phyloP scores from a whole-genome alignment of 768 basidiomycete species.

The Termitomyces sp. region DNA sequence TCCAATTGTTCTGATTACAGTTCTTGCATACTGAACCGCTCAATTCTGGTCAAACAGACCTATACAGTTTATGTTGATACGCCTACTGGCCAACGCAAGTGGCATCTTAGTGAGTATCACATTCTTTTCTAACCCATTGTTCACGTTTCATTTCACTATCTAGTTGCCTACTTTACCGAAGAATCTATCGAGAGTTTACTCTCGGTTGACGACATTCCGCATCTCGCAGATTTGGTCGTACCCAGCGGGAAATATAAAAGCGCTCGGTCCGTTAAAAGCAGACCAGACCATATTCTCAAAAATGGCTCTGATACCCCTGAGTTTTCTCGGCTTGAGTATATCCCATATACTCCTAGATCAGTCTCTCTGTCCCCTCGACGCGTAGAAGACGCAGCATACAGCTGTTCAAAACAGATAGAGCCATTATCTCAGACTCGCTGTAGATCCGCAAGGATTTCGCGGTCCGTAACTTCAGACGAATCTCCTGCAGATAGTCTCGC shows the following conservation, averaged over 20 bases:
- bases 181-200: slow-evolving; percentile 55
- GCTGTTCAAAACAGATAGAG: slow-evolving; percentile 4
- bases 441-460: slow-evolving; percentile 15
- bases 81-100: slow-evolving; percentile 62
- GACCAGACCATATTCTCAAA: slow-evolving; percentile 46
- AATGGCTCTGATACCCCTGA: slow-evolving; percentile 30
- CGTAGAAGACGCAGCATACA: slow-evolving; percentile 11
- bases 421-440: slow-evolving; percentile 1
- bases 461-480: slow-evolving; percentile 25
- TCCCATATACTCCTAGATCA: slow-evolving; percentile 33
- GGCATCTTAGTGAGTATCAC: slow-evolving; percentile 64
- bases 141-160: slow-evolving; percentile 15
- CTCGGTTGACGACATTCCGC: slow-evolving; percentile 61
- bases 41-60: slow-evolving; percentile 68
- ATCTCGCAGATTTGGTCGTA: slow-evolving; percentile 41
- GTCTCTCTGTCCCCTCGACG: slow-evolving; percentile 14
- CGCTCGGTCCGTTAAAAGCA: slow-evolving; percentile 58
- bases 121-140: not conserved
- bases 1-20: slow-evolving; percentile 10
- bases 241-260: slow-evolving; percentile 68
- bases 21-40: slow-evolving; percentile 23
- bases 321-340: slow-evolving; percentile 39
- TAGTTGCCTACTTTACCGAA: slow-evolving; percentile 78
- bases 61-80: slow-evolving; percentile 76
- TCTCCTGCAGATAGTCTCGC: slow-evolving; percentile 37